A percentile compares a stretch with the other conserved stretches of the same genome.
Evolutionary conservation across 495 filamentous ascomycete species (phyloP).

Genomic region (Penicillium egyptiacum): DNA sequence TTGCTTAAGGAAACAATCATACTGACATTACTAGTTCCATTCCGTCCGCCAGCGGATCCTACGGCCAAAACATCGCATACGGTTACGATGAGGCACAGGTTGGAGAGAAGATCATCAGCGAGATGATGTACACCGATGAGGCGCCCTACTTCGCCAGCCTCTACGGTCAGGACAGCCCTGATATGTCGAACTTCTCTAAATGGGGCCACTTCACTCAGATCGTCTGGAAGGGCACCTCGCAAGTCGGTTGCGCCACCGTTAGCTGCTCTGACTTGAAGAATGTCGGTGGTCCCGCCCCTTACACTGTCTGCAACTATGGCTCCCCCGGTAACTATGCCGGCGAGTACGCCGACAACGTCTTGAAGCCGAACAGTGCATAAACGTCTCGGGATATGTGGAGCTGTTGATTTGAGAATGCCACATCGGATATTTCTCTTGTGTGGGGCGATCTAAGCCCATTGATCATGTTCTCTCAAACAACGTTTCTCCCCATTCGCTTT

Average conservation of each 20-base stretch:
- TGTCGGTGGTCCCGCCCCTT: constrained; percentile 47
- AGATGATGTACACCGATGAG: constrained; percentile 81
- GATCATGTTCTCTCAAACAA: constrained; percentile 1
- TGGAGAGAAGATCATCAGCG: constrained; percentile 64
- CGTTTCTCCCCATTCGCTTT: constrained; percentile 12
- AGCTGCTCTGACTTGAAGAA: constrained; percentile 53
- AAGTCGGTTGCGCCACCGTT: constrained; percentile 72
- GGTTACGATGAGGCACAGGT: constrained; percentile 48
- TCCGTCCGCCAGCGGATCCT: constrained; percentile 53
- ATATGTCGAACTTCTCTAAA: constrained; percentile 60
- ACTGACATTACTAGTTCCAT: constrained; percentile 35
- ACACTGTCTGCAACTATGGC: constrained; percentile 88
- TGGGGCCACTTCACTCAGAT: constrained; percentile 93
- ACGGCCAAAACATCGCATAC: constrained; percentile 84
- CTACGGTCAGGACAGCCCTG: constrained; percentile 48
- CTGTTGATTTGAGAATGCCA: not conserved
- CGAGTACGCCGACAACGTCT: constrained; percentile 65
- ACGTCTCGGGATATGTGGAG: not conserved
- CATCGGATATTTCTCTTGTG: not conserved
- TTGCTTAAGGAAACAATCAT: not conserved
- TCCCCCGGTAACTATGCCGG: constrained; percentile 68
- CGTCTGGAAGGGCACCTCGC: constrained; percentile 71
- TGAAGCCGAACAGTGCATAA: constrained; percentile 46
- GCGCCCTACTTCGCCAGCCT: constrained; percentile 47
- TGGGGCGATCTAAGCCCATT: not conserved